phyloP scores from a whole-genome alignment of 2,329 filamentous ascomycete genomes.

The Sporothrix inflata region DNA sequence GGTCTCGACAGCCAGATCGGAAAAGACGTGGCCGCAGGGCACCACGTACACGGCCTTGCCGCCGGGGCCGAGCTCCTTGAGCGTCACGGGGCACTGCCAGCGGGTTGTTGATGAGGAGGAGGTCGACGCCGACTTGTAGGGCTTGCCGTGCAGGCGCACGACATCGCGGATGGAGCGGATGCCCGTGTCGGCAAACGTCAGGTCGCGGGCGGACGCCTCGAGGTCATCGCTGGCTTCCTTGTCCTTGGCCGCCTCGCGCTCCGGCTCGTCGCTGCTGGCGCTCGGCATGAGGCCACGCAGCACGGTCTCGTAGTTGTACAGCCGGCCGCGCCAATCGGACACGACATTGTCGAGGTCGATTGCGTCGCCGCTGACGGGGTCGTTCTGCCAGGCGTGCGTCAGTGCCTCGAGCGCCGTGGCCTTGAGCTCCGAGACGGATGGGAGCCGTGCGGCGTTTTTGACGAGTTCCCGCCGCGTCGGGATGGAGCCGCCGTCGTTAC shows the following conservation, averaged over 20 bases:
- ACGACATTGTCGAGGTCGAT: slow-evolving; percentile 74
- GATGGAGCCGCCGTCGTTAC: slow-evolving; percentile 97
- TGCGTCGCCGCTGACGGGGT: slow-evolving; percentile 79
- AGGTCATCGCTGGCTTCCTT: slow-evolving; percentile 36
- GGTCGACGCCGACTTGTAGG: slow-evolving; percentile 34
- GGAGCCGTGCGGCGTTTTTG: slow-evolving; percentile 83
- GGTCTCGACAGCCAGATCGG: slow-evolving; percentile 81
- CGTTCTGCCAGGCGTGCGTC: slow-evolving; percentile 82
- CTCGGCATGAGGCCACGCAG: slow-evolving; percentile 63
- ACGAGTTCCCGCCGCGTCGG: slow-evolving; percentile 95
- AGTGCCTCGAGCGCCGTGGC: slow-evolving; percentile 84
- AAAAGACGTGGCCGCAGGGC: slow-evolving; percentile 93
- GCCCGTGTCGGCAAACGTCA: slow-evolving; percentile 53
- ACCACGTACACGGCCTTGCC: slow-evolving; percentile 86
- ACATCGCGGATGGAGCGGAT: slow-evolving; percentile 85
- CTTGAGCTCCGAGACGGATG: slow-evolving; percentile 84
- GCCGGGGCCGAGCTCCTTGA: slow-evolving; percentile 78
- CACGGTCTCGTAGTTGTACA: slow-evolving; percentile 95
- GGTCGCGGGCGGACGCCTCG: slow-evolving; percentile 46
- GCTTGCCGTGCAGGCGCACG: slow-evolving; percentile 78
- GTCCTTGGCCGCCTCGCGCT: slow-evolving; percentile 46
- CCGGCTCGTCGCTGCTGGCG: slow-evolving; percentile 46
- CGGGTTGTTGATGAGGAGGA: background rate
- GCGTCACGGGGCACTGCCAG: slow-evolving; percentile 85
- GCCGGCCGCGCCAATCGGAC: slow-evolving; percentile 78